Evolutionary conservation across 768 basidiomycete genomes (phyloP), one percentile per base, ranked within the genome.

Genomic region (Austroboletus eburneus): DNA sequence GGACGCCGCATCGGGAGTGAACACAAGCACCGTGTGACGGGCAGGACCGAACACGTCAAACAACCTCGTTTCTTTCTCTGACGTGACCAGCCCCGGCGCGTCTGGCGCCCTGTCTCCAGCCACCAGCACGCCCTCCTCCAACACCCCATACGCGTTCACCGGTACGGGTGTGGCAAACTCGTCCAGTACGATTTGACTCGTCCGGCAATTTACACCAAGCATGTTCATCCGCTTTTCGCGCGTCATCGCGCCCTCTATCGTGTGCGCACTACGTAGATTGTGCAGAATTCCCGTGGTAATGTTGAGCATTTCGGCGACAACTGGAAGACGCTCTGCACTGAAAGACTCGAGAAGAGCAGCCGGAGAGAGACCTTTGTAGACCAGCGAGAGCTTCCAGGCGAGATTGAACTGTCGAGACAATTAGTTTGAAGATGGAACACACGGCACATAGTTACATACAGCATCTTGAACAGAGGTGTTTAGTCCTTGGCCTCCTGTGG

Each of bases 51-150:
- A 64, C 24, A 63, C 10, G 27, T 54, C 51, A 16, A 66, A 66
- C 30, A 66, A 27, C 20, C 37, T 46, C 38, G 51, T 54, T 32
- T 21, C 32, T 46, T 9, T 51, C 44, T 14, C 13, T 47, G 4
- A 14, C 45, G 42, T 20, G 2, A 64, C 46, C 18, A 74, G 55
- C 12, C 49, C 64, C 0, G 72, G 60, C 3, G 74, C 72, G 47
- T 75, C 72, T 1, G 72, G 72, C 9, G 73, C 72, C 29, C 74
- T 63, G 52, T 77, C 75, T 1, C 75, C 74, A 5, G 73, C 75
- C 1, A 60, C 53, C 5, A 74, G 34, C 9, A 45, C 52, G 0
- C 54, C 61, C 36, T 68, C 64, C 4, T 58, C 50, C 9, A 60
- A 20, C 9, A 43, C 4, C 17, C 51, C 44, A 9, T 60, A 60